Conservation (phyloP, 768 basidiomycete species). For the Pleurotus tuoliensis region DNA sequence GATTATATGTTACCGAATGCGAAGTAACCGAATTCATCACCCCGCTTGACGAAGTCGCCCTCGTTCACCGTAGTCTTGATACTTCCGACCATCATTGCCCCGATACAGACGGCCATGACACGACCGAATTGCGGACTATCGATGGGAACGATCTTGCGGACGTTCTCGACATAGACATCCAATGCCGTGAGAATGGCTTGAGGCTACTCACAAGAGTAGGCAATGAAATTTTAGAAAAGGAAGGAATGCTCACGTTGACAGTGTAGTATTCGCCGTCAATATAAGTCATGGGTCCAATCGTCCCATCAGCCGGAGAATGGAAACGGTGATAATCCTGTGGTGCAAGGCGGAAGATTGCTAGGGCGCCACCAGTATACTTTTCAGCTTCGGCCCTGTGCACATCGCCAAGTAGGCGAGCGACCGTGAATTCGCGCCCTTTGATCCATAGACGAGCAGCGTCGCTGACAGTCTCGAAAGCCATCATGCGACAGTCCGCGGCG, state of each 20-base stretch:
- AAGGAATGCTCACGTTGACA: too few relatives aligned
- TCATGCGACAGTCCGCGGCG: constrained; percentile 94
- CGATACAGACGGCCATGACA: constrained; percentile 63
- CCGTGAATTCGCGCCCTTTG: constrained; percentile 91
- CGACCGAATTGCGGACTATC: constrained; percentile 56
- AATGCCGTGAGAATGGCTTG: constrained; percentile 56
- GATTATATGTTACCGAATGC: constrained; percentile 71
- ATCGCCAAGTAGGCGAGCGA: constrained; percentile 77
- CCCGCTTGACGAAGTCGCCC: too few relatives aligned
- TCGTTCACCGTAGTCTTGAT: constrained; percentile 85
- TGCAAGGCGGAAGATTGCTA: constrained; percentile 89
- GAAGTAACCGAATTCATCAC: too few relatives aligned
- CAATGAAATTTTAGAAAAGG: too few relatives aligned
- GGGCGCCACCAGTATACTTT: constrained; percentile 71
- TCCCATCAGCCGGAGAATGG: constrained; percentile 83
- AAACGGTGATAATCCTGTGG: constrained; percentile 97
- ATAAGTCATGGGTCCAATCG: constrained; percentile 47
- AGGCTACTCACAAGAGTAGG: too few relatives aligned
- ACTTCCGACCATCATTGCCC: constrained; percentile 94
- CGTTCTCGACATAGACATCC: constrained; percentile 95
- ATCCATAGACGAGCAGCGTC: constrained; percentile 95
- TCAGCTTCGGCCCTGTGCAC: constrained; percentile 65
- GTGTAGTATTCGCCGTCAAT: too few relatives aligned
- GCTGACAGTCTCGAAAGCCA: too few relatives aligned
- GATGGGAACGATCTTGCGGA: constrained; percentile 87